Evolutionary conservation across 768 basidiomycete genomes (phyloP), one percentile per base, ranked within the genome.

Genomic region (Melanogaster broomeanus): DNA sequence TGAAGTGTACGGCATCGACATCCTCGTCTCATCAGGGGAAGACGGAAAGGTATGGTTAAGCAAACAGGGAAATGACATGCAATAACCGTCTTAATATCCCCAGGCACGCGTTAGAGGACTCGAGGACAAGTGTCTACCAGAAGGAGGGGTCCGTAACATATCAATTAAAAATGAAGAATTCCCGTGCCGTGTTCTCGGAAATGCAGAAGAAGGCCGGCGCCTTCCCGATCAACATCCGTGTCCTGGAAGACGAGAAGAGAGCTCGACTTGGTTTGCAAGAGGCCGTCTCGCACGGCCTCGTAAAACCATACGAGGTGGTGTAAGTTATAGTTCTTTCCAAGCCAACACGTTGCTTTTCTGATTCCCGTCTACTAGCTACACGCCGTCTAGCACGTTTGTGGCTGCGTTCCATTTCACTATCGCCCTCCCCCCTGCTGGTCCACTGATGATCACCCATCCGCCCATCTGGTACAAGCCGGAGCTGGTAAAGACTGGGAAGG

Each of bases 351-450:
- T 21, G 42, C n/a, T 24, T 42, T 40, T 38, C 34, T 57, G 47
- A 54, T 33, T 9, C 25, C 43, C 3, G 6, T 44, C 2, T n/a
- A 6, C 44, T 53, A 90, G 90, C 49, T 90, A 87, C 72, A 93
- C 94, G 6, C 88, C 89, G 37, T 56, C 83, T 24, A 87, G 81
- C 60, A 93, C 93, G 16, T 84, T 88, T 51, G 92, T 98, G 40
- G 95, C 96, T 48, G 90, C 88, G 9, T 97, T 95, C 83, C 95
- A 98, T 78, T 94, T 97, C 76, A 99, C 96, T 39, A 85, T 99
- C 64, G 93, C 93, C 33, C 82, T 99, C 19, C 85, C 90, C 33
- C 87, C 96, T 41, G 88, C 82, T 45, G 97, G 97, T 25, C 96
- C 93, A 22, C 71, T 86, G 25, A 74, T 98, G 57, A 82, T 99